Evolutionary conservation across 345 rosid genomes (phyloP), one percentile per base, ranked within the genome.

Genomic region (Boechera stricta): DNA sequence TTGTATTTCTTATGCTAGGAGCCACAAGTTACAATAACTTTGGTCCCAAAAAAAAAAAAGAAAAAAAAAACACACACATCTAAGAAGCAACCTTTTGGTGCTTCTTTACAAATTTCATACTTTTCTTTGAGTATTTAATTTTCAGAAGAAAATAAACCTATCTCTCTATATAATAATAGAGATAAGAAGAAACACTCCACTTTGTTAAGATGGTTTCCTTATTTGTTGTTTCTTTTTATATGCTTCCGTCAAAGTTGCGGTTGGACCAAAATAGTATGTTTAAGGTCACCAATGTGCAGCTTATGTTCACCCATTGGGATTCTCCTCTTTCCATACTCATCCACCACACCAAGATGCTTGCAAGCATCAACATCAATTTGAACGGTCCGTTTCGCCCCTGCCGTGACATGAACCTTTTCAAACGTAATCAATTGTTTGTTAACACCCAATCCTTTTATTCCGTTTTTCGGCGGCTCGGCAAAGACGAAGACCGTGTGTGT

Each of bases 301-400:
- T 76, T 68, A 69, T 95, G 99, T 39, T 89, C 78, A 57, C 98
- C 98, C 79, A 89, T 79, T 4, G 99, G 99, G 69, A 95, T 86
- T 78, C 99, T 95, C 80, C 93, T 88, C 75, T 83, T 83, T 6
- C 99, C 99, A 7, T 81, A 82, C 68, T 77, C 77, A 55, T 95
- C 99, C 3, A 85, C 98, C 7, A 90, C 85, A 47, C 93, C 89
- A 58, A 95, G 79, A 75, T 92, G 96, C 77, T 90, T 85, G 47
- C 99, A 95, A 64, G 85, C 90, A 56, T 87, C 88, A 76, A 95
- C 8, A 35, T 78, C 72, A 21, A 95, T 38, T 72, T 32, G 81
- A 33, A 92, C 85, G 24, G 55, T 82, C 77, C 36, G 81, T 49
- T 73, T 79, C 26, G 90, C 85, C 10, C 96, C 85, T 10, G 96